Evolutionary conservation across 495 filamentous ascomycete species (phyloP), one percentile per base, ranked within the genome.

Genomic region (Ramalina intermedia): DNA sequence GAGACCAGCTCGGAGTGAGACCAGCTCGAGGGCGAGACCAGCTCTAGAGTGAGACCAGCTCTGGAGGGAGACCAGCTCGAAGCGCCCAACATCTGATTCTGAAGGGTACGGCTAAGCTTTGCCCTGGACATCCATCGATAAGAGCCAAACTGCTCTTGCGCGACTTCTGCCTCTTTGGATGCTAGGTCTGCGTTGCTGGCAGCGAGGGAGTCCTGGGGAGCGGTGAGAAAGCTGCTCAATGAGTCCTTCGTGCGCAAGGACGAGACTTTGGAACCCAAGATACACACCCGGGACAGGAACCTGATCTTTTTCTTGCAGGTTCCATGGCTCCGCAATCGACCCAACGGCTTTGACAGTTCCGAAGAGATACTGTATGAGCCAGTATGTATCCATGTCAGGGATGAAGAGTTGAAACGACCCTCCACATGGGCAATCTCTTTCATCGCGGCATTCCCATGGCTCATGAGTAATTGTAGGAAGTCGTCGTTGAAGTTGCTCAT

Each of bases 221-320:
- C 18, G 18, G 2, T 20, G 18, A 20, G 18, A 20, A 1, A 94
- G 63, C 29, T 75, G 69, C 41, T 77, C 62, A 35, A 95, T 75
- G 6, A 61, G 58, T 0, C 77, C 79, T 1, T 87, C 86, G 51
- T 78, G 77, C 37, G 73, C 72, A 26, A 78, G 61, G 20, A 79
- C 80, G 46, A 98, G 61, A 58, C 81, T 88, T 63, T 98, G 91
- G 57, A 94, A 93, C 0, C 91, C 91, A 0, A 96, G 71, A 57
- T 89, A 98, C 38, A 98, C 87, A 1, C 91, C 91, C 26, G 96
- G 69, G 11, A 90, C 78, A 0, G 89, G 89, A 2, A 90, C 46
- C 5, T 80, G 11, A 26, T 82, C 58, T 9, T 66, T 63, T 8
- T 71, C 71, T 3, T 62, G 56, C 1, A 94, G 68, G 29, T 64